Evolutionary conservation across 192 early-diverging fungal genomes (phyloP), one percentile per base, ranked within the genome.

Genomic region (Umbelopsis vinacea): DNA sequence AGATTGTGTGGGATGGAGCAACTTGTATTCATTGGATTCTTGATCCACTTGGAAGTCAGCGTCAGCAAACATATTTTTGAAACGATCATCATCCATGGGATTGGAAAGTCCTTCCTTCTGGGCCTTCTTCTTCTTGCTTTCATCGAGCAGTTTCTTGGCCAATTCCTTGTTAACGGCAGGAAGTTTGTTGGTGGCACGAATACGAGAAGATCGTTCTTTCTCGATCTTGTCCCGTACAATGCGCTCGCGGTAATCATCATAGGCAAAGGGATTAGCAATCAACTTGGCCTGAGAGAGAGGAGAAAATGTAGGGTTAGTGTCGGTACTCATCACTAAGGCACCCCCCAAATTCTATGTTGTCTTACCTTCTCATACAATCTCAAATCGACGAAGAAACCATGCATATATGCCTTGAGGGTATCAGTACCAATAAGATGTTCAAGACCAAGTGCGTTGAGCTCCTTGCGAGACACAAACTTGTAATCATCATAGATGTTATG

Each of bases 361-460:
- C 40, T 7, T 43, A 43, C 40, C 68, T 95, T 94, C 79, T 99
- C 94, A 74, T 99, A 98, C 55, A 99, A 81, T 38, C 96, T 89
- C 77, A 96, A 87, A 74, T 99, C 96, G 52, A 99, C 85, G 79
- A 99, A 99, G 91, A 95, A 99, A 66, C 97, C 97, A 80, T 99
- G 97, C 96, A 99, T 97, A 74, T 99, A 99, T 1, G 96, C 92
- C 74, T 94, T 95, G 73, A 97, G 88, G 10, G 96, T 89, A 71
- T 93, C 89, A 40, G 95, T 94, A 24, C 97, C 97, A 69, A 99
- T 84, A 22, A 97, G 85, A 72, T 98, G 94, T 66, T 96, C 92
- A 75, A 99, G 84, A 19, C 92, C 93, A 71, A 99, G 90, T 53
- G 83, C 76, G 19, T 89, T 78, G 14, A 99, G 86, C 75, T 99